Evolutionary conservation across 2,329 filamentous ascomycete genomes (phyloP).

Genomic region (Sporothrix dimorphospora): DNA sequence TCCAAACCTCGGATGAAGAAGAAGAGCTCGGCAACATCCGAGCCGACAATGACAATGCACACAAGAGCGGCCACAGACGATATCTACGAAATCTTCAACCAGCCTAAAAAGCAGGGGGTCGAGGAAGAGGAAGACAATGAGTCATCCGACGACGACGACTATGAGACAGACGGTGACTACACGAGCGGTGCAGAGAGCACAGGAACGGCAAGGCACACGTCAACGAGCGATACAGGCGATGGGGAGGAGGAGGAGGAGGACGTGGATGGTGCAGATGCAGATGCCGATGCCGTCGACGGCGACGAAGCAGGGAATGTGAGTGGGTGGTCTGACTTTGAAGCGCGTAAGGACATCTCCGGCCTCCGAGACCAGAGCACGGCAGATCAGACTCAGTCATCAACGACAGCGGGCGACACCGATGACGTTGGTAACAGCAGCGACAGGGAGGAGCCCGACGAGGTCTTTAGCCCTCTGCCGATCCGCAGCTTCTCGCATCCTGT

Average conservation of each 20-base stretch:
- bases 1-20: conserved; percentile 81
- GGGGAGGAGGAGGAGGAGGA: conserved; percentile 48
- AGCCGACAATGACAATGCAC: conserved; percentile 98
- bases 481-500: neutral
- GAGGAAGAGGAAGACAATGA: conserved; percentile 59
- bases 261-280: conserved; percentile 54
- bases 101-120: conserved; percentile 61
- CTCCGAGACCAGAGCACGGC: conserved; percentile 41
- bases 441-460: conserved; percentile 39
- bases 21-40: conserved; percentile 62
- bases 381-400: neutral
- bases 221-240: conserved; percentile 52
- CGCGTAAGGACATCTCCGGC: conserved; percentile 68
- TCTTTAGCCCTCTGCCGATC: conserved; percentile 30
- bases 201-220: conserved; percentile 66
- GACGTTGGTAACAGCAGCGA: neutral
- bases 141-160: conserved; percentile 49
- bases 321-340: conserved; percentile 88
- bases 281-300: conserved; percentile 50
- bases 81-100: conserved; percentile 96
- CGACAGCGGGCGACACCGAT: conserved; percentile 12
- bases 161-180: conserved; percentile 75
- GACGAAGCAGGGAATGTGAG: conserved; percentile 67
- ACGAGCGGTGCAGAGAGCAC: conserved; percentile 86
- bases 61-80: conserved; percentile 95